Conservation (phyloP, 495 filamentous ascomycete species). For the Penicillium steckii region DNA sequence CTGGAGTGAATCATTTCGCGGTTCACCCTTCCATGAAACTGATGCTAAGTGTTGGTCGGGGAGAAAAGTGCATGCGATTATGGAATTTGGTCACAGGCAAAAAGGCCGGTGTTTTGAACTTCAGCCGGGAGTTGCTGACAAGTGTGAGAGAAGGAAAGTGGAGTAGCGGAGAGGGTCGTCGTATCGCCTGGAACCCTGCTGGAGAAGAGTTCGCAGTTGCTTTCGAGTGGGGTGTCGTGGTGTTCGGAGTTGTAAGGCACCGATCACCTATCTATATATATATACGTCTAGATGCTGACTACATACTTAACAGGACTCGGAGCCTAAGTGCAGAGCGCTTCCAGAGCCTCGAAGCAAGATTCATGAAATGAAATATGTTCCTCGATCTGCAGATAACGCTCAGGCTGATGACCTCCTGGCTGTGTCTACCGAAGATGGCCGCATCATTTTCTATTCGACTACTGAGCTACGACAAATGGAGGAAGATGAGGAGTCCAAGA, state of each 20-base stretch:
- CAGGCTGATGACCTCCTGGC: conserved; percentile 57
- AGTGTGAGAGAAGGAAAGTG: conserved; percentile 73
- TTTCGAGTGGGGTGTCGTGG: conserved; percentile 81
- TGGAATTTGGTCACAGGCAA: conserved; percentile 98
- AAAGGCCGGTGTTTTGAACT: conserved; percentile 89
- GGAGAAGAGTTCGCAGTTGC: conserved; percentile 83
- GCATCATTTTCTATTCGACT: conserved; percentile 82
- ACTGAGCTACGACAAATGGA: conserved; percentile 31
- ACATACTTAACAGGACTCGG: conserved; percentile 60
- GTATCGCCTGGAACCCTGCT: conserved; percentile 73
- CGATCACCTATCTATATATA: neutral
- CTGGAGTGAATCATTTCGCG: conserved; percentile 93
- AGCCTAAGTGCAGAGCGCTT: conserved; percentile 68
- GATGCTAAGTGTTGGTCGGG: conserved; percentile 85
- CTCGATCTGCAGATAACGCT: conserved; percentile 38
- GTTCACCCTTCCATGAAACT: conserved; percentile 95
- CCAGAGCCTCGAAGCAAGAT: conserved; percentile 73
- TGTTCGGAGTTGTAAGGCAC: conserved; percentile 74
- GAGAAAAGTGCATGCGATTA: conserved; percentile 85
- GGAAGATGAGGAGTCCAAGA: conserved; percentile 34
- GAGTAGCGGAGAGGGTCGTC: conserved; percentile 77
- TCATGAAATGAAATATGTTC: conserved; percentile 74
- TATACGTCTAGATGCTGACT: conserved; percentile 13
- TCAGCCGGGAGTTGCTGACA: conserved; percentile 63
- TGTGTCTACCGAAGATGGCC: conserved; percentile 90